Base-by-base conservation (phyloP, 164 flowering plant species). In the Amborella trichopoda region DNA sequence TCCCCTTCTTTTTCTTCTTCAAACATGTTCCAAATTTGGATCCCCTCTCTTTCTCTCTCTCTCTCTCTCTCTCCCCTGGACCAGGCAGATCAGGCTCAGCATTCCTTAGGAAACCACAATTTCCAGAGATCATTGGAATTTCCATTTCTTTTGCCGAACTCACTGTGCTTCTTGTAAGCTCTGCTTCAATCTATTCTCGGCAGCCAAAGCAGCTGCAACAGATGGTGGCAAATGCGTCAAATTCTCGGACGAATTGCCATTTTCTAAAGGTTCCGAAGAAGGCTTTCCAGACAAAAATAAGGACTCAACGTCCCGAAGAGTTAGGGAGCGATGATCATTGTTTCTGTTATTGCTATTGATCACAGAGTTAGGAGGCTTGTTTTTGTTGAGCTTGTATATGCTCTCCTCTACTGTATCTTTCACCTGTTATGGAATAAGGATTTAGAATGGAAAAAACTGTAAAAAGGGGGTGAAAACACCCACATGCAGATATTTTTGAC, bases 381-480 rank as follows among this genome's bases (percentile, higher is more conserved):
- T 77, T 68, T 69, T 76, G 53, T 80, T 86, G 59, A 86, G 49
- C 44, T 78, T 81, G 48, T 73, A 73, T 45, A 86, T 78, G 67
- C 96, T 76, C 67, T 90, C 98, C 63, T 90, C 98, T 11, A 90
- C 98, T 2, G 93, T 81, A 62, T 67, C 59, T 53, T 81, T 86
- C 41, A 90, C 86, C 98, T 90, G 52, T 14, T 10, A 41, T 33
- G 40, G 62, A 6, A 28, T 40, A 6, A 46, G 6, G 16, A 57
- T 37, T 48, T 28, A 8, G 2, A 27, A 44, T 3, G 12, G 17
- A 8, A 25, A 34, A 16, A 25, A 49, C 12, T 32, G 30, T 16
- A 28, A 28, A 16, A n/a, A 18, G 13, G 12, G 21, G 20, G 18
- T 17, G 6, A 11, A 11, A 12, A 8, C 18, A 11, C 18, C 17